Conservation (phyloP, 257 asterid species). For the Buddleja alternifolia region DNA sequence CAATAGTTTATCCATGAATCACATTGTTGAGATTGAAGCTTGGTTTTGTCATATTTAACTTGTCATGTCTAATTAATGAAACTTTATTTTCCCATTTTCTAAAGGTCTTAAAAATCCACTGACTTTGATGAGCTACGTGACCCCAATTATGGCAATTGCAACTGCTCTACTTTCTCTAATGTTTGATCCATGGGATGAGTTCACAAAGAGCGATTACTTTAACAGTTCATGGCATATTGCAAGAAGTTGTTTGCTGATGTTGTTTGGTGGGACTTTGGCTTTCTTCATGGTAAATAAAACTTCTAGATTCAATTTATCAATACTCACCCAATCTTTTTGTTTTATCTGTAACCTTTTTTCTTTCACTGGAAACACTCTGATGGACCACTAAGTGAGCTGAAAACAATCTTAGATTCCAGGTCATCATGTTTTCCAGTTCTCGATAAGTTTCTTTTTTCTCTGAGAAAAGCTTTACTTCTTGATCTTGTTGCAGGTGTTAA, state of each 20-base stretch:
- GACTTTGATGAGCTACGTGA: slow-evolving; percentile 92
- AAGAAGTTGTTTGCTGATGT: slow-evolving; percentile 89
- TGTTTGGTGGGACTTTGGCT: slow-evolving; percentile 97
- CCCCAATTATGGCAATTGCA: slow-evolving; percentile 95
- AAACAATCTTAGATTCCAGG: neutral
- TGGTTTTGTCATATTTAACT: slow-evolving; percentile 4
- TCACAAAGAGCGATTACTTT: slow-evolving; percentile 66
- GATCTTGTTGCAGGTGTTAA: slow-evolving; percentile 75
- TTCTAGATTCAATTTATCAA: neutral
- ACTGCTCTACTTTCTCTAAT: slow-evolving; percentile 80
- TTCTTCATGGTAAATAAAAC: slow-evolving; percentile 81
- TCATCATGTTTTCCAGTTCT: slow-evolving; percentile 12
- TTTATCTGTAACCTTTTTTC: slow-evolving; percentile 1
- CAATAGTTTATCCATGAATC: slow-evolving; percentile 12
- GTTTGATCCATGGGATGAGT: slow-evolving; percentile 94
- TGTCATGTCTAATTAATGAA: slow-evolving; percentile 20
- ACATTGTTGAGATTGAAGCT: slow-evolving; percentile 4
- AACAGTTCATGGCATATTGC: slow-evolving; percentile 79
- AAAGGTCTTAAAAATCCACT: slow-evolving; percentile 96
- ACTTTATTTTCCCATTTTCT: slow-evolving; percentile 29
- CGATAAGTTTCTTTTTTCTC: slow-evolving; percentile 12
- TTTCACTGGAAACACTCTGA: slow-evolving; percentile 3
- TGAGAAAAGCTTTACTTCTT: slow-evolving; percentile 14
- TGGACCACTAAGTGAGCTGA: slow-evolving; percentile 9
- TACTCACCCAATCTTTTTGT: slow-evolving; percentile 9